A percentile compares a stretch with the other conserved stretches of the same genome.
phyloP scores from a whole-genome alignment of 2,329 filamentous ascomycete species.

The Verticillium zaregamsianum region DNA sequence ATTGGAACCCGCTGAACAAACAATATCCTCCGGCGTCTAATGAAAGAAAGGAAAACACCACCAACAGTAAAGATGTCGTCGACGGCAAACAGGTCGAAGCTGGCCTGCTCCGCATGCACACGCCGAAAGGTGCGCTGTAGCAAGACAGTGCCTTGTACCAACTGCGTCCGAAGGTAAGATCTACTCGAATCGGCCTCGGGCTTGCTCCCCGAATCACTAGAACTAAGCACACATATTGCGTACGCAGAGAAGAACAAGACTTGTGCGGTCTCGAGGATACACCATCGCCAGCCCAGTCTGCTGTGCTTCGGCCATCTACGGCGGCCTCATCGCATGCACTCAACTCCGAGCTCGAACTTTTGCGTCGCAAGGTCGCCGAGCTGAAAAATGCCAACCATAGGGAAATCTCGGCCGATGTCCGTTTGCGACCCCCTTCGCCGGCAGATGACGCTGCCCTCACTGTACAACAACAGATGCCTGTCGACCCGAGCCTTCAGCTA shows the following conservation, averaged over 20 bases:
- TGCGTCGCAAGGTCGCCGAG: constrained; percentile 11
- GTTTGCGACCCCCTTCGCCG: constrained; percentile 4
- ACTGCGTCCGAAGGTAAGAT: constrained; percentile 15
- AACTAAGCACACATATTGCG: not conserved
- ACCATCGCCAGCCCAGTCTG: constrained; percentile 4
- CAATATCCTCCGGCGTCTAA: no score
- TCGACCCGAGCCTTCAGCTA: not conserved
- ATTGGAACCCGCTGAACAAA: no score
- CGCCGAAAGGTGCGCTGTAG: constrained; percentile 19
- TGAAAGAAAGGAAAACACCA: no score
- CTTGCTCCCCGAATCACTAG: no score
- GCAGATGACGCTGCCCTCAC: not conserved
- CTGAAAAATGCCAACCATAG: constrained; percentile 11
- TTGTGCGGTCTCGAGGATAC: constrained; percentile 5
- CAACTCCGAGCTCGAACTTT: constrained; percentile 2
- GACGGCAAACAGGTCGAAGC: not conserved
- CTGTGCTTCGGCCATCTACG: constrained; percentile 6
- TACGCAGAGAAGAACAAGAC: constrained; percentile 2
- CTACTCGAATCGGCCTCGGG: no score
- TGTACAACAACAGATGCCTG: not conserved
- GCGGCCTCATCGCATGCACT: not conserved
- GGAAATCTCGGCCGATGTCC: constrained; percentile 7
- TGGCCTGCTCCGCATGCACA: constrained; percentile 16
- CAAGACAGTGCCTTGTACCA: constrained; percentile 19
- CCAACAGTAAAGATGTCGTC: no score